Base-by-base conservation (phyloP, 78 protist species). In the Dictyostelium discoideum region DNA sequence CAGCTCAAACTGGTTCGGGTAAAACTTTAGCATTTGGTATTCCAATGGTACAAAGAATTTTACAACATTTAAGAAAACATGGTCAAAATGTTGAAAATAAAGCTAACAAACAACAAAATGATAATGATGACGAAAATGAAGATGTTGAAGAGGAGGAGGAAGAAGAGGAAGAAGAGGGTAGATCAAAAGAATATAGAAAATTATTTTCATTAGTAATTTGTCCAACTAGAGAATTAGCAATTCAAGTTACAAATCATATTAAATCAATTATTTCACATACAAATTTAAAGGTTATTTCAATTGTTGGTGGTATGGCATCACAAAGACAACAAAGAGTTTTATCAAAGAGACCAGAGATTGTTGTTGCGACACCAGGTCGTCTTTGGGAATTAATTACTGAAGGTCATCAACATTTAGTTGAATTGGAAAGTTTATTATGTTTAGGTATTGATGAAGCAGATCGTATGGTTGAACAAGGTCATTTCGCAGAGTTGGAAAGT, bases 11-110 rank as follows among this genome's bases (percentile, higher is more conserved):
- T 72, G 98, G 99, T 67, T 96, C 98, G 3, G 99, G 99, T 37
- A 98, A 98, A 87, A 98, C 99, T 18, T 92, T 98, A 14, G 98
- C 98, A n/a, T 98, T 98, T 76, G 97, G 96, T 29, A 83, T 98
- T 18, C 99, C 99, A 84, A 88, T 95, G 85, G 32, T 95, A n/a
- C 84, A 95, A 44, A 94, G 77, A 24, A 80, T 96, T 40, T 60
- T 96, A 78, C 42, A 80, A 50, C 83, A 79, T 65, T 44, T 78
- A 42, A 83, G 77, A 83, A 83, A 83, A 26, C 60, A 83, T 83
- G 50, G 63, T 32, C 83, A 42, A 29, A 11, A 14, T 14, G 76
- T 50, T 69, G 67, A 73, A 46, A 32, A 32, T 32, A 32, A 32
- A 32, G 2, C 1, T 32, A 32, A 32, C 37, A 32, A 32, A 32